phyloP scores from a whole-genome alignment of 2,329 filamentous ascomycete genomes.

The Neurospora sp. region DNA sequence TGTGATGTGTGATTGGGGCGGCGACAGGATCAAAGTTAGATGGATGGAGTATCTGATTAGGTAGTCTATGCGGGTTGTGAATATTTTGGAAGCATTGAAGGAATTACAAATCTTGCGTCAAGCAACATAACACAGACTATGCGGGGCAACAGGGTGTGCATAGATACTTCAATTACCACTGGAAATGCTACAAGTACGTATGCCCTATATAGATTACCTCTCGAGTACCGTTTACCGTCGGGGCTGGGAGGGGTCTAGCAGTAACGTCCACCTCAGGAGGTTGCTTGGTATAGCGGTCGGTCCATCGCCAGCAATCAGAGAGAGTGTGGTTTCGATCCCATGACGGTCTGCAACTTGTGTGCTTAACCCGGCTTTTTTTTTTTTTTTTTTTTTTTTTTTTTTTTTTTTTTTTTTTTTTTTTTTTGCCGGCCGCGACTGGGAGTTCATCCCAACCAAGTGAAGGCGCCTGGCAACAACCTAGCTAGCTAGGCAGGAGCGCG shows the following conservation, averaged over 20 bases:
- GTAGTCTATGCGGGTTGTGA: not conserved
- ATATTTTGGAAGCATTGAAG: not conserved
- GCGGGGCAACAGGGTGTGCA: not conserved
- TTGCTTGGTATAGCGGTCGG: not conserved
- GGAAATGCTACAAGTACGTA: too few relatives aligned
- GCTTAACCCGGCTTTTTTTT: not conserved
- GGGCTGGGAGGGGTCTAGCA: not conserved
- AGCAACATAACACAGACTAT: not conserved
- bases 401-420: not conserved
- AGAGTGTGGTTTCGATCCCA: not conserved
- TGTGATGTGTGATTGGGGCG: not conserved
- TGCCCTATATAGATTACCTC: not conserved
- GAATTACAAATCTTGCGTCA: not conserved
- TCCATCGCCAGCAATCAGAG: not conserved
- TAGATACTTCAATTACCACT: fast-evolving
- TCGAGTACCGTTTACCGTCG: not conserved
- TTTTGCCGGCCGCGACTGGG: not conserved
- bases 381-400: not conserved
- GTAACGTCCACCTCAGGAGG: not conserved
- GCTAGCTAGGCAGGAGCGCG: not conserved
- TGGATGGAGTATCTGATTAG: not conserved
- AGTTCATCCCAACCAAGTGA: not conserved
- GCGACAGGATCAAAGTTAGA: not conserved
- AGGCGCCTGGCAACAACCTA: not conserved
- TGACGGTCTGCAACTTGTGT: not conserved